Base-by-base conservation (phyloP, 164 flowering plant species). In the Vitis vinifera region DNA sequence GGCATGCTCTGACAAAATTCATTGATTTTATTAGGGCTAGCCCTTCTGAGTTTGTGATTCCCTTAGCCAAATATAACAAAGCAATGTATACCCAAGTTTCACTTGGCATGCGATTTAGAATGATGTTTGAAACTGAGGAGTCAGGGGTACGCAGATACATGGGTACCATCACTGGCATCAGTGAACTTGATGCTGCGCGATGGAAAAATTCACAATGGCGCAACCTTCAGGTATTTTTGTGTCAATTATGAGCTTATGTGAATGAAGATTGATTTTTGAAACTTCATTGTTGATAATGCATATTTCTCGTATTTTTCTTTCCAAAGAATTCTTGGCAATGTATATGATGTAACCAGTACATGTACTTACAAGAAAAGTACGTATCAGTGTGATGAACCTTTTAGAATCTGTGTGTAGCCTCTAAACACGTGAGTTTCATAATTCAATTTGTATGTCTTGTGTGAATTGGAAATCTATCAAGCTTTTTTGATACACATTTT, bases 91-190 rank as follows among this genome's bases (percentile, higher is more conserved):
- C 89, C 47, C 97, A 94, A 86, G 89, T 89, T 64, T 89, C 98
- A 3, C 88, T 88, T 55, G 97, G 97, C 59, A 92, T 94, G 97
- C 79, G 98, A 58, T 94, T 94, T 76, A 81, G 98, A 76, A 94
- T 94, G 98, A 88, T 91, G 91, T 94, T 94, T 76, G 98, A 94
- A 76, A 94, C 97, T 44, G 98, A 94, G 77, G 98, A 94, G 65
- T 94, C 93, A 15, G 97, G 98, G 55, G 86, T 89, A 3, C 88
- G 97, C 23, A 85, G 97, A 78, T 88, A 94, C 75, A 92, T 94
- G 97, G 98, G 98, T 65, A 94, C 98, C 3, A 82, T 94, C 27
- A 94, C 98, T 8, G 91, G 91, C 30, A 84, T 88, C 58, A 87
- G 89, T 81, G 98, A 94, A 68, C 75, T 94, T 82, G 98, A 94